These are phyloP conservation scores for Colletotrichum magnum DNA, from an alignment of 2,329 filamentous ascomycete species.

Conservation along the genomic window DNA sequence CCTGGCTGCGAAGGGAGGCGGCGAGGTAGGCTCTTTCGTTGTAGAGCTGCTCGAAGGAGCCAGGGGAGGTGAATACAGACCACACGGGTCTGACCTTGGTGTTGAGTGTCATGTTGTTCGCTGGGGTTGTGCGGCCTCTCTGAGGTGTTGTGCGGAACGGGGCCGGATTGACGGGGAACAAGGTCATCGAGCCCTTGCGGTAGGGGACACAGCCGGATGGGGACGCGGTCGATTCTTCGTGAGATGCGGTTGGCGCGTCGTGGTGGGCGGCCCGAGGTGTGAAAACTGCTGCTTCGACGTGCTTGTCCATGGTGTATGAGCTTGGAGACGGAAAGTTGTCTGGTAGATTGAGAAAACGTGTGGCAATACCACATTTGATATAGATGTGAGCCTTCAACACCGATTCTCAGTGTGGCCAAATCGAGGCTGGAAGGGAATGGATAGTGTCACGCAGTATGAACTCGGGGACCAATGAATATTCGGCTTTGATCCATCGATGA, in stretches of 20 bases:
- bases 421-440: slow-evolving; percentile 9
- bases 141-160: background rate
- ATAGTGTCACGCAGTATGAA: background rate
- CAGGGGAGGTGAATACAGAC: slow-evolving; percentile 51
- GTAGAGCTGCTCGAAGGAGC: slow-evolving; percentile 59
- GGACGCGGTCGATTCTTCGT: background rate
- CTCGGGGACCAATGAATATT: background rate
- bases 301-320: slow-evolving; percentile 12
- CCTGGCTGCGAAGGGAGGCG: slow-evolving; percentile 57
- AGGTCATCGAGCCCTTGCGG: background rate
- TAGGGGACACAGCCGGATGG: background rate
- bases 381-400: background rate
- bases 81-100: slow-evolving; percentile 32
- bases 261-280: background rate
- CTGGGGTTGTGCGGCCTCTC: slow-evolving; percentile 1
- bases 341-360: background rate
- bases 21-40: slow-evolving; percentile 63
- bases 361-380: slow-evolving; percentile 11
- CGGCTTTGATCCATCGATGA: background rate
- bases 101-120: slow-evolving; percentile 3
- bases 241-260: background rate
- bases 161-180: background rate
- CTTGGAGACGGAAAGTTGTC: background rate
- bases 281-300: slow-evolving; percentile 26
- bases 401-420: slow-evolving; percentile 3